Conservation (phyloP, 768 basidiomycete genomes). For the Xanthoconium stramineum region DNA sequence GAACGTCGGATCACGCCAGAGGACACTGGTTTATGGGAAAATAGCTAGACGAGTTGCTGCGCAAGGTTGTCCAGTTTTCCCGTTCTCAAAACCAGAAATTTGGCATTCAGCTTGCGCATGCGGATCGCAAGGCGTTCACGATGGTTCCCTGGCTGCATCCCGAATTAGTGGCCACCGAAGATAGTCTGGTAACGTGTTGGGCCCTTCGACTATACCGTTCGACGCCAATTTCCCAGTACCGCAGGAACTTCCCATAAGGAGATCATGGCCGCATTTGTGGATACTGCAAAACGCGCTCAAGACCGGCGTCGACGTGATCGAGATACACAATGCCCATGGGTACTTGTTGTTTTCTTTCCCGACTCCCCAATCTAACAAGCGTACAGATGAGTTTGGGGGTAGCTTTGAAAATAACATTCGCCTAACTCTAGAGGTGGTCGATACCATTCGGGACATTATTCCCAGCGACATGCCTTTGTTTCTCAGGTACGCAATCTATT, state of each 20-base stretch:
- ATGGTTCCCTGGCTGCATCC: constrained; percentile 56
- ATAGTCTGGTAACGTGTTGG: constrained; percentile 54
- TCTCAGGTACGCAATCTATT: constrained; percentile 46
- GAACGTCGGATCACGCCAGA: constrained; percentile 67
- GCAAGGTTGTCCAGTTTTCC: constrained; percentile 64
- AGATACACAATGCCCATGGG: constrained; percentile 66
- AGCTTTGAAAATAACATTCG: constrained; percentile 67
- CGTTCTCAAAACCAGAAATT: constrained; percentile 68
- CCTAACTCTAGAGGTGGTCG: constrained; percentile 59
- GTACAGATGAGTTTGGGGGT: constrained; percentile 69
- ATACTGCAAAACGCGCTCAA: constrained; percentile 47
- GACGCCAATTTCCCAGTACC: constrained; percentile 46
- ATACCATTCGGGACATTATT: constrained; percentile 59
- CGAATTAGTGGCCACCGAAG: constrained; percentile 37
- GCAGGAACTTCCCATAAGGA: constrained; percentile 49
- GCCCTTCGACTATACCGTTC: constrained; percentile 50
- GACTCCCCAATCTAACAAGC: constrained; percentile 58
- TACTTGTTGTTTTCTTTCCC: constrained; percentile 57
- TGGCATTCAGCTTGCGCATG: constrained; percentile 73
- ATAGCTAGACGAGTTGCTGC: constrained; percentile 48
- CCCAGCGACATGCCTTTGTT: constrained; percentile 66
- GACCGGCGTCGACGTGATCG: constrained; percentile 58
- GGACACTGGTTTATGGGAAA: constrained; percentile 63
- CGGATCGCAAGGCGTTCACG: constrained; percentile 71
- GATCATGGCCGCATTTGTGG: constrained; percentile 53